Base-by-base conservation (phyloP, 352 stramenopile genomes). In the Pythium brassicae region DNA sequence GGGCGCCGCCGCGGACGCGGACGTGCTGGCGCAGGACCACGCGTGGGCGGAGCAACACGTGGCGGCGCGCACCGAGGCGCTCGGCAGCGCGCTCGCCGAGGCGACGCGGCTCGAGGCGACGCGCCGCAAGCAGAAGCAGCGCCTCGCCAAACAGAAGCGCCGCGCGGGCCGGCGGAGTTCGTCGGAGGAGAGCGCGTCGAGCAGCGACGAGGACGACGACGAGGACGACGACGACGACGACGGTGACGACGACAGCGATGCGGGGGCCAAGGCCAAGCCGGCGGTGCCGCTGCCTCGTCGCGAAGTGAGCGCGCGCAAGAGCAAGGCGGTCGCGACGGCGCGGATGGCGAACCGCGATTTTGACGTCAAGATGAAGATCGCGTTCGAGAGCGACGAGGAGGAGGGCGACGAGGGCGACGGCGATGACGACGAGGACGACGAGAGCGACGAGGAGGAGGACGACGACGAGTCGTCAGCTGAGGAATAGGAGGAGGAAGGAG, bases 331-430 rank as follows among this genome's bases (percentile, higher is more conserved):
- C 2, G 78, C 78, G 12, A 71, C 82, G 35, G 78, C 68, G 57
- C 75, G 78, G 12, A 89, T 89, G 74, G 83, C 50, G 66, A 83
- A 47, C 66, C 69, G 19, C 29, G 74, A 84, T 20, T 79, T 82
- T 42, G 71, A 86, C 20, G 75, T 75, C 2, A 74, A 74, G 32
- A 78, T 85, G 50, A 78, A 86, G 50, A 66, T 74, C 35, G 78
- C 76, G 5, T 68, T 86, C 15, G 65, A 76, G 32, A 72, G 70
- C 12, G 71, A 72, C 22, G 61, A 80, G 25, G 54, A 61, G 15
- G 60, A 63, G 7, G 66, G 74, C 26, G 71, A 68, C 1, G 70
- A 83, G 19, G 71, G 72, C 1, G 63, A 72, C 1, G 55, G 55
- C 17, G 35, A 48, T 11, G 55, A 61, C 7, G 50, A 57, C 9